These are phyloP conservation scores for Fusarium nurragi DNA, from an alignment of 2,329 filamentous ascomycete species.

Conservation along the genomic window DNA sequence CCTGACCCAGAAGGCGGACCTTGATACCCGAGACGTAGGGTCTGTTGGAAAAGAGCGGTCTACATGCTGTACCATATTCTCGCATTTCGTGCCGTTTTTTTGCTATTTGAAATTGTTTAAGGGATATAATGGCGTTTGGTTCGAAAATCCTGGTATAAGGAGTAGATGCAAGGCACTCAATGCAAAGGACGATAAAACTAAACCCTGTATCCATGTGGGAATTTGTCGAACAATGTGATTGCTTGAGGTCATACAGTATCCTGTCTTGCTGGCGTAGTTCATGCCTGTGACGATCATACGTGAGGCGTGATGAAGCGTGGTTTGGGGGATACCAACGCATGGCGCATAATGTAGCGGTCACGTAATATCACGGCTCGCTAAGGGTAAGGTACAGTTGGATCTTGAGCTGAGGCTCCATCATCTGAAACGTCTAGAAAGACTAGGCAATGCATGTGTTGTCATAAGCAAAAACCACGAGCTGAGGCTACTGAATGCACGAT, in stretches of 20 bases:
- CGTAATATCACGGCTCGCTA: constrained; percentile 18
- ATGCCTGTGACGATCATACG: constrained; percentile 18
- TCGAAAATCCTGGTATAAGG: constrained; percentile 44
- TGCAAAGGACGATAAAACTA: constrained; percentile 43
- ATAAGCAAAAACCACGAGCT: constrained; percentile 5
- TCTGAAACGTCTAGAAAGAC: constrained; percentile 30
- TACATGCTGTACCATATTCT: constrained; percentile 45
- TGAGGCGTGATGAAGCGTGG: constrained; percentile 8
- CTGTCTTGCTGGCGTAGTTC: constrained; percentile 15
- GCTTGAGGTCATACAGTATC: not conserved
- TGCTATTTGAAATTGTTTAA: constrained; percentile 36
- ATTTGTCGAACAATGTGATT: constrained; percentile 1
- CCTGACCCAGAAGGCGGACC: constrained; percentile 23
- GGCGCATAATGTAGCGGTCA: constrained; percentile 16
- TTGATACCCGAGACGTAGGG: constrained; percentile 38
- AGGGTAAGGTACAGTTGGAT: constrained; percentile 13
- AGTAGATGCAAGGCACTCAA: constrained; percentile 46
- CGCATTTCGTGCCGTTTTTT: constrained; percentile 35
- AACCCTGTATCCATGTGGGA: constrained; percentile 4
- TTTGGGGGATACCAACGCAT: constrained; percentile 2
- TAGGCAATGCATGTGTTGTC: constrained; percentile 37
- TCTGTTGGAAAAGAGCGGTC: constrained; percentile 41
- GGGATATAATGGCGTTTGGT: constrained; percentile 44
- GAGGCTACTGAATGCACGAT: constrained; percentile 30
- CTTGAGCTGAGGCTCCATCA: constrained; percentile 19